Conservation (phyloP, 495 filamentous ascomycete species). For the Ramalina intermedia region DNA sequence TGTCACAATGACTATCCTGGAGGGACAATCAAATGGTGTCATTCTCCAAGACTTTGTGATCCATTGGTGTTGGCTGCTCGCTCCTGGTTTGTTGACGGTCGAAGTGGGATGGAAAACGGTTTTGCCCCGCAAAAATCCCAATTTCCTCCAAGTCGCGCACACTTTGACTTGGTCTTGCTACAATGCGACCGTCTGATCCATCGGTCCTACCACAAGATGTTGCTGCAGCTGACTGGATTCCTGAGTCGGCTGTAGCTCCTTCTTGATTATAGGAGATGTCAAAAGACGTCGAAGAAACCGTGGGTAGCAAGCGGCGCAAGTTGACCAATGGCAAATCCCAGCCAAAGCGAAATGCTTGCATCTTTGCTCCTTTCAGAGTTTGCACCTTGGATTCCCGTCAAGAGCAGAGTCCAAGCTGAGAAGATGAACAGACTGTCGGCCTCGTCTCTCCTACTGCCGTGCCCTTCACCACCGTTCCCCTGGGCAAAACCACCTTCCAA, state of each 20-base stretch:
- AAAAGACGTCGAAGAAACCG: slow-evolving; percentile 28
- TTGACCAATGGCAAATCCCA: slow-evolving; percentile 17
- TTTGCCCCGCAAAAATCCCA: no score
- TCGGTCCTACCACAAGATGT: no score
- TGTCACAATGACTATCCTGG: background rate
- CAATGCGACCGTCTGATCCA: no score
- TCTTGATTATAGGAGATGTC: background rate
- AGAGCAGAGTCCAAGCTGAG: slow-evolving; percentile 6
- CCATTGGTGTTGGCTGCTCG: background rate
- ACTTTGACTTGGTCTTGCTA: no score
- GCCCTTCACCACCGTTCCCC: slow-evolving; percentile 73
- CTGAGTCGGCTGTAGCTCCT: no score
- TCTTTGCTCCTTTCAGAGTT: slow-evolving; percentile 88
- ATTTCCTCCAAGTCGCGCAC: no score
- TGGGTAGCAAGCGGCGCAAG: slow-evolving; percentile 56
- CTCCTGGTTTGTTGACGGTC: no score
- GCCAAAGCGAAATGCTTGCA: slow-evolving; percentile 41
- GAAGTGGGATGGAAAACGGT: no score
- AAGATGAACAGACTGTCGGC: slow-evolving; percentile 58
- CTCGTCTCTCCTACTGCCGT: slow-evolving; percentile 80
- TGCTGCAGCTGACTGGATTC: no score
- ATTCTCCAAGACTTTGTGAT: background rate
- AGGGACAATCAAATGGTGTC: background rate
- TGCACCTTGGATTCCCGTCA: slow-evolving; percentile 11
- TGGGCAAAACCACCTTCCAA: slow-evolving; percentile 90